Conservation (phyloP, 768 basidiomycete species). For the Suillus decipiens region DNA sequence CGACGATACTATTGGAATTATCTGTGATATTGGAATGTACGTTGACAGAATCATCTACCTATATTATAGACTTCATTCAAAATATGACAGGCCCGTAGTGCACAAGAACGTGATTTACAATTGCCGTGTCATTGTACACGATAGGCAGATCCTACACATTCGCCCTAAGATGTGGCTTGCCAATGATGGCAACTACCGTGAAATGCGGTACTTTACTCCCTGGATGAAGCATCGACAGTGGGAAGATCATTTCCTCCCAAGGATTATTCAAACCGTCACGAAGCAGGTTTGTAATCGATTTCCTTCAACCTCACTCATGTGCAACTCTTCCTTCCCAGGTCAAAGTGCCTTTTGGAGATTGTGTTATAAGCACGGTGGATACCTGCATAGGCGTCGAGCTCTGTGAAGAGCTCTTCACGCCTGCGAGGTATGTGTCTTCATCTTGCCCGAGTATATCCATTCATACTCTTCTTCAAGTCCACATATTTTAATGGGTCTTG, state of each 20-base stretch:
- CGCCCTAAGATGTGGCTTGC: conserved; percentile 99
- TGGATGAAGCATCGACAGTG: conserved; percentile 89
- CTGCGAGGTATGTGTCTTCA: conserved; percentile 65
- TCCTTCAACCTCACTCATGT: neutral
- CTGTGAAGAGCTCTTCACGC: conserved; percentile 98
- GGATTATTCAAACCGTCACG: conserved; percentile 86
- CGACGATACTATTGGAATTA: conserved; percentile 77
- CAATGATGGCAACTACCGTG: conserved; percentile 97
- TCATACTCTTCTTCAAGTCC: conserved; percentile 54
- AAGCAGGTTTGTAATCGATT: conserved; percentile 65
- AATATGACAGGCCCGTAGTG: conserved; percentile 75
- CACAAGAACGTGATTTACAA: conserved; percentile 99
- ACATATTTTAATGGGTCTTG: conserved; percentile 96
- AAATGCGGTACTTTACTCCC: conserved; percentile 88
- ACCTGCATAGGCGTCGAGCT: conserved; percentile 97
- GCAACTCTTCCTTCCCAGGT: conserved; percentile 42
- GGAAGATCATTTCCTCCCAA: conserved; percentile 91
- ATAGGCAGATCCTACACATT: conserved; percentile 88
- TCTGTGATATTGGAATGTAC: conserved; percentile 97
- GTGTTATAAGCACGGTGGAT: conserved; percentile 88
- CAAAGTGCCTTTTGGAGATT: conserved; percentile 95
- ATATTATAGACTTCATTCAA: neutral
- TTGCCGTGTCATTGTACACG: conserved; percentile 86
- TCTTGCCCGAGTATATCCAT: neutral
- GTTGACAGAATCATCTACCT: conserved; percentile 25